These are phyloP conservation scores for Colletotrichum destructivum DNA, from an alignment of 2,329 filamentous ascomycete species.

Conservation along the genomic window DNA sequence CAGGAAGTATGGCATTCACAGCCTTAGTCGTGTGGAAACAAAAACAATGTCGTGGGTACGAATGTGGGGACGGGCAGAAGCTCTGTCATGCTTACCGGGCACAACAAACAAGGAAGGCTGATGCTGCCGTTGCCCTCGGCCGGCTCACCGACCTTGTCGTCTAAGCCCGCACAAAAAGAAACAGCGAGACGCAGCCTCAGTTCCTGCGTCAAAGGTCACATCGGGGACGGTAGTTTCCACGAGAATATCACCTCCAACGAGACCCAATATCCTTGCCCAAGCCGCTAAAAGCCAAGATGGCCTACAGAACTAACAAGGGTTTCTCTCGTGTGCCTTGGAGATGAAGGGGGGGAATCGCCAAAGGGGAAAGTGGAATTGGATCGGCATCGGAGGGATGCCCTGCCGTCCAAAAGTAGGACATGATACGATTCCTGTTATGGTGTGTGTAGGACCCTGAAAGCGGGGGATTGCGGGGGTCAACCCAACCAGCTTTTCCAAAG, in stretches of 20 bases:
- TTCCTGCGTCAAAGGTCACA: conserved; percentile 88
- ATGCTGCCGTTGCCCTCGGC: conserved; percentile 86
- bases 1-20: background rate
- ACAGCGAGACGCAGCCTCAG: conserved; percentile 89
- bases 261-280: conserved; percentile 72
- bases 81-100: conserved; percentile 26
- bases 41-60: conserved; percentile 17
- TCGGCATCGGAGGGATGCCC: conserved; percentile 85
- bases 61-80: background rate
- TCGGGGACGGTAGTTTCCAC: conserved; percentile 95
- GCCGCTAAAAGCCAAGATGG: conserved; percentile 82
- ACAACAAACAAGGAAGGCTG: conserved; percentile 74
- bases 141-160: conserved; percentile 79
- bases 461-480: conserved; percentile 24
- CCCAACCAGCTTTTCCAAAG: conserved; percentile 13
- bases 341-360: conserved; percentile 80
- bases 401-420: conserved; percentile 86
- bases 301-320: conserved; percentile 83
- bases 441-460: conserved; percentile 57
- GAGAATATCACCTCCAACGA: conserved; percentile 90
- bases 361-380: conserved; percentile 86
- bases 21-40: conserved; percentile 29
- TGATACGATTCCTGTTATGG: conserved; percentile 88
- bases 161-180: conserved; percentile 85
- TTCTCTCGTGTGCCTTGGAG: conserved; percentile 82